Conservation (phyloP, 768 basidiomycete genomes). For the Tulasnella sp. region DNA sequence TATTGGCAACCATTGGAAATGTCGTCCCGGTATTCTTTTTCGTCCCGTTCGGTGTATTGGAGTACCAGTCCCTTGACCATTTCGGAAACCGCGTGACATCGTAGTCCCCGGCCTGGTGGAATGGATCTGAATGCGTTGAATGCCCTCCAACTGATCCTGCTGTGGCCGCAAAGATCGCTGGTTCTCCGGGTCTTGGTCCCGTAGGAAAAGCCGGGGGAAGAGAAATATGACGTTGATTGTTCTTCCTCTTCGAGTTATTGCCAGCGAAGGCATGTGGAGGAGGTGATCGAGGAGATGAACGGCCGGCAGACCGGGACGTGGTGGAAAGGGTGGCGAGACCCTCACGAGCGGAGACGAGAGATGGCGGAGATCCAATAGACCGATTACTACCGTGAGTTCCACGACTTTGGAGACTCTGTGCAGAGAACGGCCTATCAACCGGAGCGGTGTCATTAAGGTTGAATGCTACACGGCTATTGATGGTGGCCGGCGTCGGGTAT, state of each 20-base stretch:
- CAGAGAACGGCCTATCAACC: constrained; percentile 16
- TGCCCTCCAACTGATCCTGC: background rate
- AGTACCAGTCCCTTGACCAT: constrained; percentile 59
- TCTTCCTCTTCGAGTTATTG: background rate
- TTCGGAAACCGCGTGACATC: constrained; percentile 41
- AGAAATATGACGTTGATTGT: constrained; percentile 5
- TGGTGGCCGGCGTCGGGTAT: background rate
- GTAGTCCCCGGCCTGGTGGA: background rate
- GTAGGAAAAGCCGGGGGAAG: constrained; percentile 8
- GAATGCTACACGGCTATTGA: background rate
- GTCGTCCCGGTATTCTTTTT: background rate
- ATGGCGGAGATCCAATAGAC: constrained; percentile 9
- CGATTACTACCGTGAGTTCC: background rate
- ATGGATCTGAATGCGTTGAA: background rate
- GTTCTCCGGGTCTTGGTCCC: background rate
- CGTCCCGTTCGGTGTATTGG: constrained; percentile 30
- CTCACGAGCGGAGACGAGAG: constrained; percentile 3
- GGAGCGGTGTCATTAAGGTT: background rate
- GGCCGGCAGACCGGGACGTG: background rate
- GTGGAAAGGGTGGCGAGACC: background rate
- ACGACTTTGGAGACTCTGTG: constrained; percentile 12
- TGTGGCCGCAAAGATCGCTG: background rate
- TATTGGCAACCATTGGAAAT: background rate
- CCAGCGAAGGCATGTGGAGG: background rate
- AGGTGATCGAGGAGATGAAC: background rate